phyloP scores from a whole-genome alignment of 805 yeast species.

The Metschnikowia sp. region DNA sequence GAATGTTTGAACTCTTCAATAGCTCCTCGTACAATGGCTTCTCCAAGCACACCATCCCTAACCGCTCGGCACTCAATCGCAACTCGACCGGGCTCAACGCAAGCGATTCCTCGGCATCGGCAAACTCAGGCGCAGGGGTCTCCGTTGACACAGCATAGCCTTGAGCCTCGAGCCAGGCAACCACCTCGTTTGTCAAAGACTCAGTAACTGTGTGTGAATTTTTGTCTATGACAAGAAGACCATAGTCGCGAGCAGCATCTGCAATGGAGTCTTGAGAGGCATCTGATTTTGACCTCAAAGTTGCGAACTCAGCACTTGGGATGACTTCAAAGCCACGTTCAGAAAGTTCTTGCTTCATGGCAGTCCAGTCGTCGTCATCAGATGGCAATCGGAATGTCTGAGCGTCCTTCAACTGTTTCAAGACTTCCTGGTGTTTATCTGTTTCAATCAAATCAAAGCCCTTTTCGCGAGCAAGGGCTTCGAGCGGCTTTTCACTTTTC shows the following conservation, averaged over 20 bases:
- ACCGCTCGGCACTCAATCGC: conserved; percentile 8
- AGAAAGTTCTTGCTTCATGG: conserved; percentile 2
- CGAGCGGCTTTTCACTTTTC: neutral
- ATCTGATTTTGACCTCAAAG: neutral
- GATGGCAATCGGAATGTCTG: neutral
- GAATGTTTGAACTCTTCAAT: conserved; percentile 1
- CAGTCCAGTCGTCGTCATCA: conserved; percentile 5
- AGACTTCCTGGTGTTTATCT: conserved; percentile 1
- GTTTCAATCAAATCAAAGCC: conserved; percentile 4
- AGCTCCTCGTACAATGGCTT: conserved; percentile 1
- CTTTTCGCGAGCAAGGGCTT: conserved; percentile 2
- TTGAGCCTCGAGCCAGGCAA: conserved; percentile 3
- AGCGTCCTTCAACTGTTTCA: conserved; percentile 3
- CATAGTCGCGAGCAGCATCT: conserved; percentile 1
- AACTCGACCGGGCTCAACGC: conserved; percentile 8
- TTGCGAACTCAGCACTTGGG: conserved; percentile 3
- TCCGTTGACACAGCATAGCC: conserved; percentile 4
- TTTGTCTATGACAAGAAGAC: conserved; percentile 1
- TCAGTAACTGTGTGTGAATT: neutral
- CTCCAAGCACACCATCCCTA: conserved; percentile 11
- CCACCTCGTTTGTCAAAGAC: conserved; percentile 1
- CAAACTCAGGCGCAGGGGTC: neutral
- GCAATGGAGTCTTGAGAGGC: conserved; percentile 1
- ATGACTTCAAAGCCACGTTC: conserved; percentile 9
- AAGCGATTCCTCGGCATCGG: conserved; percentile 9